Base-by-base conservation (phyloP, 305 asterid genomes). In the Lippia alba region DNA sequence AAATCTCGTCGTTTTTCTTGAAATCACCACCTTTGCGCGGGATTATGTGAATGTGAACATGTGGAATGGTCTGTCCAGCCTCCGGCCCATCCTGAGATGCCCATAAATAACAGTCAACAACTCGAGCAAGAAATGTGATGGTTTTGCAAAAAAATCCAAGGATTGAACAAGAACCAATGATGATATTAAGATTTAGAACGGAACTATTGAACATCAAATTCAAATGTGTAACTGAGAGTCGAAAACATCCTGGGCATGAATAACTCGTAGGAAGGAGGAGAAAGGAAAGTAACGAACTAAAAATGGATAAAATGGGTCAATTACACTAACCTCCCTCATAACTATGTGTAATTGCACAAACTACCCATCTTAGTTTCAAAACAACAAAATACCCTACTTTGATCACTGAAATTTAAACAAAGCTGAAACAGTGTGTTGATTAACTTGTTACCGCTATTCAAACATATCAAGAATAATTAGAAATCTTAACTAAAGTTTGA, bases 31-130 rank as follows among this genome's bases (percentile, higher is more conserved):
- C 44, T 85, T 81, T 92, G 66, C 96, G 97, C 0, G 99, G 99
- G 64, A 94, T 78, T 78, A 90, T 77, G 89, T 94, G 99, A 63
- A 94, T 80, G 75, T 92, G 98, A 68, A 94, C 97, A 56, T 94
- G 99, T 33, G 98, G 88, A 64, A 94, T 93, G 3, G 92, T 86
- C 82, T 94, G 99, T 57, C 99, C 97, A 33, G 99, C 96, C 73
- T 88, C 90, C 7, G 96, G 97, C 8, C 99, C 99, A 75, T 94
- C 98, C 99, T 94, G 68, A 61, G 57, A 74, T 44, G 65, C 67
- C 69, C 40, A 61, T 53, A 62, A 67, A 50, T 32, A 72, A 34
- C 66, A 19, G 32, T 53, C 45, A 24, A 61, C 57, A 16, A 66
- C 46, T 14, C 36, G 11, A 61, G 32, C 41, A 66, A 45, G 74